Base-by-base conservation (phyloP, 2,329 filamentous ascomycete species). In the Cladobotryum protrusum region DNA sequence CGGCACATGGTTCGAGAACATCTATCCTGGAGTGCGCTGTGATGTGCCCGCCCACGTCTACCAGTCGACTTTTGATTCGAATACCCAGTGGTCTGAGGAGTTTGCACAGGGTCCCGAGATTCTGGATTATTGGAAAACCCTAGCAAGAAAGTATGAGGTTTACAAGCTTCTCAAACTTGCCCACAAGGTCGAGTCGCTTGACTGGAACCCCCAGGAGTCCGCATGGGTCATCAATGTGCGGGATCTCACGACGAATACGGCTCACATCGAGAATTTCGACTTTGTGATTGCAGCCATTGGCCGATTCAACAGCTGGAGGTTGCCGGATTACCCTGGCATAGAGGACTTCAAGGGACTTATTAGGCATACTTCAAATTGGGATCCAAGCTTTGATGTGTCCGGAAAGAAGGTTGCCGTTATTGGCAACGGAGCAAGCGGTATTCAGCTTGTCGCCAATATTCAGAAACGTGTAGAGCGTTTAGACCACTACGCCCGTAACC, bases 41-140 rank as follows among this genome's bases (percentile, higher is more conserved):
- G 83, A 87, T 24, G 79, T 88, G 13, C 82, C 85, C 0, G 78
- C 83, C 0, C 82, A 86, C 61, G 82, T 84, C 17, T 89, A 89
- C 57, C 84, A 87, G 59, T 78, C 78, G 7, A 82, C 80, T 0
- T 88, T 87, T 61, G 72, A 74, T 6, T 82, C 83, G 1, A 88
- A 88, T 49, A 78, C 75, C 0, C 73, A 86, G 55, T 89, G 86
- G 86, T 76, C 75, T 0, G 81, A 87, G 57, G 74, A 82, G 52
- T 89, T 86, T 58, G 78, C 85, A 0, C 78, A 79, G 35, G 85
- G 85, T 0, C 62, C 68, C 4, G 86, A 89, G 62, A 89, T 89
- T 52, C 68, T 74, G 6, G 73, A 79, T 14, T 89, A 89, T 60
- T 83, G 83, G 81, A 75, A 85, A 56, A 64, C 64, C 0, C 64